phyloP scores from a whole-genome alignment of 352 stramenopile genomes.

The Halophytophthora batemanensis region DNA sequence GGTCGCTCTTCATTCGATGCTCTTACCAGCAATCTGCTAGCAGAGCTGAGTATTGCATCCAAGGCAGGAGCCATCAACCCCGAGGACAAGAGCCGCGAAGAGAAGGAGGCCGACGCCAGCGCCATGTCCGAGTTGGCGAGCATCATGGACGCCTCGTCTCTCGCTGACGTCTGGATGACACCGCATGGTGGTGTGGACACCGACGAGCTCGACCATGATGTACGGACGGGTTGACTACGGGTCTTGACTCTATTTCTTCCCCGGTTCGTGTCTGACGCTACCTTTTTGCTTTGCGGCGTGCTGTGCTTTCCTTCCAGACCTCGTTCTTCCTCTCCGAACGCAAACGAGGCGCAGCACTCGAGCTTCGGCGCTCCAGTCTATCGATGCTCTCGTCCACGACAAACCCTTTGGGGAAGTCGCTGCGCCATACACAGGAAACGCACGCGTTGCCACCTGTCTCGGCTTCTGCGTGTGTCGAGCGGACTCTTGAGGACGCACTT shows the following conservation, averaged over 20 bases:
- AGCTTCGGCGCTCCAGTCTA: conserved; percentile 28
- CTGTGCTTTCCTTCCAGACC: conserved; percentile 12
- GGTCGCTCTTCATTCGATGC: conserved; percentile 48
- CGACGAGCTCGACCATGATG: conserved; percentile 18
- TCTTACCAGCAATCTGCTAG: conserved; percentile 56
- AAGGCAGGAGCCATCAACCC: conserved; percentile 9
- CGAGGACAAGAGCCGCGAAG: conserved; percentile 35
- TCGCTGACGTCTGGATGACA: conserved; percentile 43
- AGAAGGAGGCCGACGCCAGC: conserved; percentile 36
- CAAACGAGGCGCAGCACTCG: conserved; percentile 19
- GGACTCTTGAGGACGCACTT: conserved; percentile 30
- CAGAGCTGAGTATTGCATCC: conserved; percentile 25
- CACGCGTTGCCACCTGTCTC: conserved; percentile 1
- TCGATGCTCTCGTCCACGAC: conserved; percentile 12
- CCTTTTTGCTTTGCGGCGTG: background rate
- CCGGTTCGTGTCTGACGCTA: conserved; percentile 2
- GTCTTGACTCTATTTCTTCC: conserved; percentile 2
- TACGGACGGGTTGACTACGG: conserved; percentile 8
- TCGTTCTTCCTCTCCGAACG: conserved; percentile 28
- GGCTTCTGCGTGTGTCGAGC: conserved; percentile 25
- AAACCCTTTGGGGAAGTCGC: conserved; percentile 13
- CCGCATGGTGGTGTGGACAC: background rate
- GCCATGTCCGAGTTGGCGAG: conserved; percentile 41
- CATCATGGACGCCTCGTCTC: conserved; percentile 47
- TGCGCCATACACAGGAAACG: conserved; percentile 10